Evolutionary conservation across 2,329 filamentous ascomycete species (phyloP).

Genomic region (Aspergillus sp.): DNA sequence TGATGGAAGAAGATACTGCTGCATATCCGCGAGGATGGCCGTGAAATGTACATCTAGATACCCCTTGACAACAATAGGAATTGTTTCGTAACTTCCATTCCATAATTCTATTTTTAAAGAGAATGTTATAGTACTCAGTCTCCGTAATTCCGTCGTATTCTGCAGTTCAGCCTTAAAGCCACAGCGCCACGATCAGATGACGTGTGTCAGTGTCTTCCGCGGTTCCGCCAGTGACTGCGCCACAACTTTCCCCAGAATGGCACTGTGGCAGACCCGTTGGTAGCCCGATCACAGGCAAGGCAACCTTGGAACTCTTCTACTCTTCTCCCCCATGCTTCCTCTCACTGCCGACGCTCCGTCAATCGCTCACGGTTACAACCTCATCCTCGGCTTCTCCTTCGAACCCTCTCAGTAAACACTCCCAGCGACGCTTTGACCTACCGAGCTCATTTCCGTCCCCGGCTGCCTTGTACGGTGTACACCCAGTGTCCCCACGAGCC

Average conservation of each 20-base stretch:
- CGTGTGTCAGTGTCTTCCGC: neutral
- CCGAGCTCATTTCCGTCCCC: neutral
- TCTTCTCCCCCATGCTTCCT: slow-evolving; percentile 3
- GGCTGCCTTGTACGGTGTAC: neutral
- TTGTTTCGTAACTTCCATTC: slow-evolving; percentile 2
- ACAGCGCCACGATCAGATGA: slow-evolving; percentile 13
- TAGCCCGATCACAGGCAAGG: slow-evolving; percentile 9
- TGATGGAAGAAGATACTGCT: slow-evolving; percentile 7
- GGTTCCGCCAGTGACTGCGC: slow-evolving; percentile 6
- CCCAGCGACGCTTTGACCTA: neutral
- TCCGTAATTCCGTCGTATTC: neutral
- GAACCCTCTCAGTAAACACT: neutral
- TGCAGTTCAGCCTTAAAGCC: neutral
- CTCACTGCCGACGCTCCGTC: neutral
- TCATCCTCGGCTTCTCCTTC: neutral
- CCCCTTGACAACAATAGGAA: slow-evolving; percentile 25
- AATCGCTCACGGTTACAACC: neutral
- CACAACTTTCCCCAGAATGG: slow-evolving; percentile 11
- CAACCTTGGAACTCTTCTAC: neutral
- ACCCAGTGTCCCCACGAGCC: neutral
- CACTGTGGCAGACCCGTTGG: neutral
- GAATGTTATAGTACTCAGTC: no score
- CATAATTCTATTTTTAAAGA: no score
- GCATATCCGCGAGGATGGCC: slow-evolving; percentile 9
- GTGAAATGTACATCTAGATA: slow-evolving; percentile 35